Evolutionary conservation across 2,329 filamentous ascomycete genomes (phyloP).

Genomic region (Incumbomyces lentus): DNA sequence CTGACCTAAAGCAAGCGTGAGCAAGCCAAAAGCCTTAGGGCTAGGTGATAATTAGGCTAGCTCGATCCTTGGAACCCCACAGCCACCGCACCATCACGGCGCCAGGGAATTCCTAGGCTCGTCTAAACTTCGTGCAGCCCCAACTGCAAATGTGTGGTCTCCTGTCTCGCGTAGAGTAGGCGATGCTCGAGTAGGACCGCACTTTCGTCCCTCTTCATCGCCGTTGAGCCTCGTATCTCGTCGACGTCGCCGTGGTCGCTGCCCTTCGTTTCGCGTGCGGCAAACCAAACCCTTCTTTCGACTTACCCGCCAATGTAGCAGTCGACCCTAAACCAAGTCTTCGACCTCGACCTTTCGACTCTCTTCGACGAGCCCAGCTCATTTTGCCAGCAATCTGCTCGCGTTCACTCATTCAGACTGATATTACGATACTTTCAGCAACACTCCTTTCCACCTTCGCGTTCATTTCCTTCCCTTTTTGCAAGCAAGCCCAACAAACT

Average conservation of each 20-base stretch:
- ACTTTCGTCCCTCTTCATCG: constrained; percentile 2
- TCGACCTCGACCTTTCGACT: constrained; percentile 3
- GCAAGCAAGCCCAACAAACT: too few relatives aligned
- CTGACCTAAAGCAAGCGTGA: not conserved
- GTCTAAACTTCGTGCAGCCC: constrained; percentile 4
- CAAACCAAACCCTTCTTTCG: constrained; percentile 14
- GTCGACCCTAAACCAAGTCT: constrained; percentile 1
- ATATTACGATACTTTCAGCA: not conserved
- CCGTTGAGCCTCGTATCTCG: constrained; percentile 2
- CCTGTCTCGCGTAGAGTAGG: constrained; percentile 1
- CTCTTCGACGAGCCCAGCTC: constrained; percentile 9
- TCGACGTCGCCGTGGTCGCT: constrained; percentile 21
- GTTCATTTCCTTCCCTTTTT: not conserved
- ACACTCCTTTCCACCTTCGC: not conserved
- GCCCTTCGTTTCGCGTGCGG: constrained; percentile 20
- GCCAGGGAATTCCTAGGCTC: not conserved
- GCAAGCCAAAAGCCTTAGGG: not conserved
- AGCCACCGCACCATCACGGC: constrained; percentile 1
- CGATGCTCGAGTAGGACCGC: not conserved
- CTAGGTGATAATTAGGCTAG: not conserved
- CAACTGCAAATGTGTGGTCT: not conserved
- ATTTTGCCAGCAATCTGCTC: constrained; percentile 18
- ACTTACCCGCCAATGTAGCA: constrained; percentile 9
- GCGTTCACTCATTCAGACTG: constrained; percentile 14
- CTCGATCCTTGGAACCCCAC: not conserved